Base-by-base conservation (phyloP, 495 filamentous ascomycete species). In the Diplogelasinospora grovesii region DNA sequence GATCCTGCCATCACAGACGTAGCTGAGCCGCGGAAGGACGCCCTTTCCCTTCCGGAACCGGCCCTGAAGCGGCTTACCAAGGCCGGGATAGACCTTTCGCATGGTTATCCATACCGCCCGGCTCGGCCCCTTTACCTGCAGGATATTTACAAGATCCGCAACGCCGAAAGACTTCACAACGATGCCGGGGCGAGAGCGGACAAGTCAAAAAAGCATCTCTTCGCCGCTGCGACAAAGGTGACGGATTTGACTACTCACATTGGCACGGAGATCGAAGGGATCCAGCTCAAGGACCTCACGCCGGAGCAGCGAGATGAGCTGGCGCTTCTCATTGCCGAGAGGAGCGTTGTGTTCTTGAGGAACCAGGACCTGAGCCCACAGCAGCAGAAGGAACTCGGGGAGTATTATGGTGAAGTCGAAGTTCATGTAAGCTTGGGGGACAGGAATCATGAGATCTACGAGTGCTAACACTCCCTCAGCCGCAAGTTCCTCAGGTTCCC, bases 311-410 rank as follows among this genome's bases (percentile, higher is more conserved):
- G 69, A 38, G 81, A 85, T 52, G 83, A 86, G 49, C 61, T 86
- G n/a, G 82, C 73, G 0, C 61, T 86, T 20, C 57, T 86, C 38
- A 80, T 86, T 44, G 81, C 83, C 3, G 81, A 85, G 56, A 64
- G 83, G 21, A 82, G 79, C 40, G 82, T 88, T 8, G 82, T 86
- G 22, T 86, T 88, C 59, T 82, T 86, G 64, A 69, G 83, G 4
- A 69, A 85, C 45, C 83, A 88, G 49, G 79, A 85, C 39, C 64
- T 88, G 29, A 68, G 70, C 5, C 81, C 82, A 1, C 78, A 85
- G 48, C 69, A 86, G 49, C 82, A 86, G 48, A 79, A 79, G 36
- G 69, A 65, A 11, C 59, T 86, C 8, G 81, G 80, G 1, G 74
- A 85, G 50, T 73, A 71, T 45, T 85, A 68, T 51, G 82, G 82